Conservation (phyloP, 164 flowering plant species). For the Sextonia rubra region DNA sequence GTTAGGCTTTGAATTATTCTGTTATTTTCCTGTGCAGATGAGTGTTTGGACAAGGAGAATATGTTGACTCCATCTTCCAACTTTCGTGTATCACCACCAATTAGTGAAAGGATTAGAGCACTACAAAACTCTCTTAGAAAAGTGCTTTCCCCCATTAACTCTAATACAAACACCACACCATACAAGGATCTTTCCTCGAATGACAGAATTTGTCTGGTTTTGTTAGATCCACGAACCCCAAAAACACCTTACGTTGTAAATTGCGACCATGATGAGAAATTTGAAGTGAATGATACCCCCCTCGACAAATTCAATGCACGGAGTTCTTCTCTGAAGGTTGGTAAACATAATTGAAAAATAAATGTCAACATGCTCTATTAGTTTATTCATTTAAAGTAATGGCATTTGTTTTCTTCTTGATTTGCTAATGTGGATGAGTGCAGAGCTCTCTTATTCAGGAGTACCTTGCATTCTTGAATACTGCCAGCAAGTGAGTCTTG, state of each 20-base stretch:
- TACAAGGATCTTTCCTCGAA: constrained; percentile 26
- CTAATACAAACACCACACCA: constrained; percentile 24
- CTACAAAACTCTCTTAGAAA: constrained; percentile 42
- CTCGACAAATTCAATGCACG: constrained; percentile 50
- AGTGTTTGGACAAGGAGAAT: constrained; percentile 19
- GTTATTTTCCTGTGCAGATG: constrained; percentile 16
- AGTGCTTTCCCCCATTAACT: constrained; percentile 60
- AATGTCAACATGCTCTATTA: neutral
- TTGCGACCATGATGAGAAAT: constrained; percentile 12
- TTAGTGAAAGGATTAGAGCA: constrained; percentile 21
- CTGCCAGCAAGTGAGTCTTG: constrained; percentile 65
- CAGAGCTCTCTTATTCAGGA: constrained; percentile 71
- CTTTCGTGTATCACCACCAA: constrained; percentile 27
- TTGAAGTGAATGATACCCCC: constrained; percentile 36
- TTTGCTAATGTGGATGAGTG: constrained; percentile 8
- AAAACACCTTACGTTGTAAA: constrained; percentile 24
- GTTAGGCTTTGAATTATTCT: neutral
- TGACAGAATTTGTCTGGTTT: constrained; percentile 18
- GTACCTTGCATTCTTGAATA: constrained; percentile 68
- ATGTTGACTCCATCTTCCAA: constrained; percentile 3
- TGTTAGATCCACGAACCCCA: constrained; percentile 43
- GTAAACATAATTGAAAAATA: neutral
- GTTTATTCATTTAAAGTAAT: neutral
- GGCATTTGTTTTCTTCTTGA: neutral
- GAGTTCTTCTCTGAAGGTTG: constrained; percentile 68